Conservation (phyloP, 148 eudicot genomes). For the Bassia scoparia region DNA sequence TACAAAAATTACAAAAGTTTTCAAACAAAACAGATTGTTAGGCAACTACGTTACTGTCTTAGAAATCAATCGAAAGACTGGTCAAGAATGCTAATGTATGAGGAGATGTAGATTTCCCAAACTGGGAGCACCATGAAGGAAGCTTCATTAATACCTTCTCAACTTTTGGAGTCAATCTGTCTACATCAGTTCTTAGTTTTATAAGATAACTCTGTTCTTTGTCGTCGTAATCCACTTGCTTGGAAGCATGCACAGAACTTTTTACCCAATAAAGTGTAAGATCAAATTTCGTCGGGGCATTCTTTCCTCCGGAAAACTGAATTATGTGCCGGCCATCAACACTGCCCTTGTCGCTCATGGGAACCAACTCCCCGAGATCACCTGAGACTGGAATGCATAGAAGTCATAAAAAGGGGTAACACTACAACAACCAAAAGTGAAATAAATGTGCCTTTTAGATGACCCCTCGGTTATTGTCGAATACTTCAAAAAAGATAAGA, state of each 20-base stretch:
- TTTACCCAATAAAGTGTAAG: slow-evolving; percentile 57
- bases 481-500: too few relatives aligned
- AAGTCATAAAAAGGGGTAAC: neutral
- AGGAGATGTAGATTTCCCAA: slow-evolving; percentile 92
- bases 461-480: too few relatives aligned
- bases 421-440: neutral
- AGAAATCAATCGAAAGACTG: slow-evolving; percentile 49
- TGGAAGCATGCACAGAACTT: slow-evolving; percentile 29
- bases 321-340: slow-evolving; percentile 75
- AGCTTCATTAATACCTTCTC: slow-evolving; percentile 57
- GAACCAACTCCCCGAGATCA: slow-evolving; percentile 49
- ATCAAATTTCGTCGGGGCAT: slow-evolving; percentile 64
- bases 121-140: slow-evolving; percentile 88
- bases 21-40: too few relatives aligned
- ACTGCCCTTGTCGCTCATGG: slow-evolving; percentile 50
- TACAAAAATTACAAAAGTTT: too few relatives aligned
- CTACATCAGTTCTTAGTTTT: slow-evolving; percentile 74
- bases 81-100: slow-evolving; percentile 63
- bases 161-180: slow-evolving; percentile 59
- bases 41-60: too few relatives aligned
- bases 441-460: too few relatives aligned
- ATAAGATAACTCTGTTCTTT: slow-evolving; percentile 30
- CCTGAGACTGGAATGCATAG: slow-evolving; percentile 32
- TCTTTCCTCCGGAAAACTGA: slow-evolving; percentile 88
- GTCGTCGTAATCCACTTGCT: slow-evolving; percentile 13